These are phyloP conservation scores for Nicotiana tomentosiformis DNA, from an alignment of 257 asterid species.

Conservation along the genomic window DNA sequence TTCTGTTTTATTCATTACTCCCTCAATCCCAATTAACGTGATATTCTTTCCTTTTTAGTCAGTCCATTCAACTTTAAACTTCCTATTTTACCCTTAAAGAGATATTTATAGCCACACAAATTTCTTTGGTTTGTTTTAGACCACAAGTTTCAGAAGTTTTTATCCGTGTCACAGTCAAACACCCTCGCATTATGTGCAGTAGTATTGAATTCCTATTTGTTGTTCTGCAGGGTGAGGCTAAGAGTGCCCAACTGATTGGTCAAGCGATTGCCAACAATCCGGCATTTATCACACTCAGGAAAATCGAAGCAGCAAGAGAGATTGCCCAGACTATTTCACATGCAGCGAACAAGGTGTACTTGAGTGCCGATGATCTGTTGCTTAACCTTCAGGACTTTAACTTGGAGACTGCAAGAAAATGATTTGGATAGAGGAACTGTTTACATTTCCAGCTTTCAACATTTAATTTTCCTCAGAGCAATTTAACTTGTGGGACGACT, in stretches of 20 bases:
- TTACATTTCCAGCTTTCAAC: neutral
- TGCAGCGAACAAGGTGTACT: slow-evolving; percentile 72
- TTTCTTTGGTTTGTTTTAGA: too few species aligned
- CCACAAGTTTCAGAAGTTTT: too few species aligned
- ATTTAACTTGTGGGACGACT: neutral
- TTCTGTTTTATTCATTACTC: neutral
- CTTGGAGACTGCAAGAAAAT: slow-evolving; percentile 27
- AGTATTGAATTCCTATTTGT: neutral
- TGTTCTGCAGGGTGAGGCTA: slow-evolving; percentile 81
- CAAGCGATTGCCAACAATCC: slow-evolving; percentile 85
- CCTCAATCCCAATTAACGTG: too few species aligned
- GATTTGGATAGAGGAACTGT: neutral
- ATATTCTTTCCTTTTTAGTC: too few species aligned
- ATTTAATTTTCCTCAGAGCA: neutral
- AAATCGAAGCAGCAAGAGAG: slow-evolving; percentile 86
- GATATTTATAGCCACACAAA: too few species aligned
- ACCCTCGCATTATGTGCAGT: too few species aligned
- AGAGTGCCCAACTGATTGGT: slow-evolving; percentile 92
- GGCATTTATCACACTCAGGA: slow-evolving; percentile 82
- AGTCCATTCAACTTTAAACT: too few species aligned
- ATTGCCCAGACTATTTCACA: slow-evolving; percentile 57
- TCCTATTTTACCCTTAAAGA: too few species aligned
- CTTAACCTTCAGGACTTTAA: slow-evolving; percentile 69
- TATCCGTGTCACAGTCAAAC: too few species aligned
- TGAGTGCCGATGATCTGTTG: slow-evolving; percentile 72